Evolutionary conservation across 345 rosid genomes (phyloP).

Genomic region (Hibiscus tridactylites): DNA sequence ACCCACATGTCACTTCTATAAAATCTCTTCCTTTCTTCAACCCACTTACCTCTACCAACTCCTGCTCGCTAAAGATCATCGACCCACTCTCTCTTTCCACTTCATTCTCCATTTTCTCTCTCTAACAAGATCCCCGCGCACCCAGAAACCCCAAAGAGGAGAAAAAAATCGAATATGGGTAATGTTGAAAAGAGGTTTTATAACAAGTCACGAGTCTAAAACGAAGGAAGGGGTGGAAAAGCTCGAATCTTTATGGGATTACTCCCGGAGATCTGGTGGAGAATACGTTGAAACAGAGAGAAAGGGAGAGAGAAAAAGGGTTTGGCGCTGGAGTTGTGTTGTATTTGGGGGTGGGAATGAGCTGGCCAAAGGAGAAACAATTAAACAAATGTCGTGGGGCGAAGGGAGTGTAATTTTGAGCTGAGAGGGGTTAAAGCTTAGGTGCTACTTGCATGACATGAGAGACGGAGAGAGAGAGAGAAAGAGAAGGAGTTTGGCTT

Average conservation of each 20-base stretch:
- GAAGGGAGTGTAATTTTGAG: background rate
- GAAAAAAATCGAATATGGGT: slow-evolving; percentile 2
- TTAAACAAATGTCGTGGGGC: slow-evolving; percentile 29
- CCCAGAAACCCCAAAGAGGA: background rate
- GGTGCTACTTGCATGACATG: slow-evolving; percentile 48
- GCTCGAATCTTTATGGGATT: slow-evolving; percentile 40
- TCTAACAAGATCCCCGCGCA: background rate
- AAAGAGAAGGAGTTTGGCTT: slow-evolving; percentile 8
- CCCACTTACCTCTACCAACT: slow-evolving; percentile 76
- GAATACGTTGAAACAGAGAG: slow-evolving; percentile 26
- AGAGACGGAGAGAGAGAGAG: background rate
- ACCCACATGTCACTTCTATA: slow-evolving; percentile 92
- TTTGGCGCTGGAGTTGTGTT: slow-evolving; percentile 23
- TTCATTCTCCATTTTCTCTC: slow-evolving; percentile 51
- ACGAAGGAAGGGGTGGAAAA: slow-evolving; percentile 20
- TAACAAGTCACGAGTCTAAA: background rate
- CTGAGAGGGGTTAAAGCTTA: background rate
- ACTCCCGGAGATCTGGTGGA: slow-evolving; percentile 43
- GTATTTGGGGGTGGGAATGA: slow-evolving; percentile 7
- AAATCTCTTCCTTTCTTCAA: slow-evolving; percentile 57
- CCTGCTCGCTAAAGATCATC: slow-evolving; percentile 68
- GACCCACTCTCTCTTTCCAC: slow-evolving; percentile 39
- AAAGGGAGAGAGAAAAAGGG: background rate
- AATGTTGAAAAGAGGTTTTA: slow-evolving; percentile 17
- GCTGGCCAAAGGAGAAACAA: slow-evolving; percentile 5